Evolutionary conservation across 306 rosid species (phyloP).

Genomic region (Cicer chorassanicum): DNA sequence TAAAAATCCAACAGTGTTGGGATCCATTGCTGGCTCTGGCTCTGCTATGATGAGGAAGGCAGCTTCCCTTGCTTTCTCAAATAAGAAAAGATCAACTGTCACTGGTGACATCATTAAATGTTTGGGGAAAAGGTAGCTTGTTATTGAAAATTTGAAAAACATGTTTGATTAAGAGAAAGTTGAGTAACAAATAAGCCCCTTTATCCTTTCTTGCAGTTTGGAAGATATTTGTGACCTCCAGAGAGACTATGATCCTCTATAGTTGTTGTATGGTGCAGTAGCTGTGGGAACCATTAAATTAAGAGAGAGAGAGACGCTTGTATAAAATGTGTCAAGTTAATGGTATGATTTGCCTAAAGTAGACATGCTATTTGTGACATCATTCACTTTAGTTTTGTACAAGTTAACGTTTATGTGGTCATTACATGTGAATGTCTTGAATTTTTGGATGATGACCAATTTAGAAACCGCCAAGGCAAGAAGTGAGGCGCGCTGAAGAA

Average conservation of each 20-base stretch:
- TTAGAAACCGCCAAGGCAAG: too few relatives aligned
- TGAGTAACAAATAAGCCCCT: constrained; percentile 6
- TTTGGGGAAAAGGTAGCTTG: constrained; percentile 79
- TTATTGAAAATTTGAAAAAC: constrained; percentile 6
- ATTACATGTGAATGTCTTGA: neutral
- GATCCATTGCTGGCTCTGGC: constrained; percentile 88
- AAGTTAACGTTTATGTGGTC: constrained; percentile 1
- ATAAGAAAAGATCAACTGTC: constrained; percentile 88
- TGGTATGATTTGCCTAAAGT: constrained; percentile 11
- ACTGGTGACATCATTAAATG: constrained; percentile 84
- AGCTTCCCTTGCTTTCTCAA: constrained; percentile 77
- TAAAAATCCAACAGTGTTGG: constrained; percentile 74
- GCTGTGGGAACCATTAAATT: too few relatives aligned
- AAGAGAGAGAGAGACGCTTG: too few relatives aligned
- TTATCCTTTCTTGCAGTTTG: constrained; percentile 60
- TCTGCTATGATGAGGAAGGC: constrained; percentile 85
- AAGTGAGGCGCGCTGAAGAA: too few relatives aligned
- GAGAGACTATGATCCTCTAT: too few relatives aligned
- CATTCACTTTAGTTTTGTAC: neutral
- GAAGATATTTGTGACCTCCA: constrained; percentile 47
- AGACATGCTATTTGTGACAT: neutral
- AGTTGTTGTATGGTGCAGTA: too few relatives aligned
- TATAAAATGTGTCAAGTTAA: neutral
- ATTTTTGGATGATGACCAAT: too few relatives aligned
- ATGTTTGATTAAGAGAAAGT: neutral